phyloP scores from a whole-genome alignment of 2,329 filamentous ascomycete genomes.

The Xylariaceae sp. region DNA sequence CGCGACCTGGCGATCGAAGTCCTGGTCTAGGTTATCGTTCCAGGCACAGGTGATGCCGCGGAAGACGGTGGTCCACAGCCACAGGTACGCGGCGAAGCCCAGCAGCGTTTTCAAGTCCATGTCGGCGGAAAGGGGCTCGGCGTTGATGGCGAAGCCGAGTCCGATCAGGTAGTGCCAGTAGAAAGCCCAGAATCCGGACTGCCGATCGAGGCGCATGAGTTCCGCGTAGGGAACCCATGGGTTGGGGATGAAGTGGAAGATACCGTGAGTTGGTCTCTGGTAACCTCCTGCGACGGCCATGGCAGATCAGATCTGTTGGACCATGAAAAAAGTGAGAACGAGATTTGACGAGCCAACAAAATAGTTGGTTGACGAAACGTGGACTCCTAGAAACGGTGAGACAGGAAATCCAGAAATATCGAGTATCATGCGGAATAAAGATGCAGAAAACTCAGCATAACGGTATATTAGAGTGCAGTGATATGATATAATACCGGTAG shows the following conservation, averaged over 20 bases:
- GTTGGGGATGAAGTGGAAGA: constrained; percentile 5
- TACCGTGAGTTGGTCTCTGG: constrained; percentile 1
- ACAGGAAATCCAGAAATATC: no score
- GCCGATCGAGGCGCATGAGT: constrained; percentile 46
- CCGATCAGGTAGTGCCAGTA: constrained; percentile 44
- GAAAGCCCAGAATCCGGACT: constrained; percentile 45
- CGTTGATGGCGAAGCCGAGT: constrained; percentile 26
- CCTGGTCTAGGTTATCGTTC: constrained; percentile 50
- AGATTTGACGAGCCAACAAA: background rate
- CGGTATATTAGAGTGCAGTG: no score
- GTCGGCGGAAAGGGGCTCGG: background rate
- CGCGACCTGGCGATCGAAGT: constrained; percentile 46
- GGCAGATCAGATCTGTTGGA: no score
- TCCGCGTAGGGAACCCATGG: constrained; percentile 49
- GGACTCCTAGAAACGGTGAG: no score
- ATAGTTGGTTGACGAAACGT: no score
- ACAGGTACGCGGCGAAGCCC: background rate
- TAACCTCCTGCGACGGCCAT: constrained; percentile 1
- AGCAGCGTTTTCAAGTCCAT: background rate
- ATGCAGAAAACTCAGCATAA: no score
- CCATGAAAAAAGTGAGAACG: background rate
- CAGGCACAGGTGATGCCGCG: constrained; percentile 47
- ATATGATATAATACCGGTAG: no score
- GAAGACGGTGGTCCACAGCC: constrained; percentile 38
- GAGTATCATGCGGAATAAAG: no score